Conservation (phyloP, 2,329 filamentous ascomycete species). For the Hawksworthiomyces lignivorus region DNA sequence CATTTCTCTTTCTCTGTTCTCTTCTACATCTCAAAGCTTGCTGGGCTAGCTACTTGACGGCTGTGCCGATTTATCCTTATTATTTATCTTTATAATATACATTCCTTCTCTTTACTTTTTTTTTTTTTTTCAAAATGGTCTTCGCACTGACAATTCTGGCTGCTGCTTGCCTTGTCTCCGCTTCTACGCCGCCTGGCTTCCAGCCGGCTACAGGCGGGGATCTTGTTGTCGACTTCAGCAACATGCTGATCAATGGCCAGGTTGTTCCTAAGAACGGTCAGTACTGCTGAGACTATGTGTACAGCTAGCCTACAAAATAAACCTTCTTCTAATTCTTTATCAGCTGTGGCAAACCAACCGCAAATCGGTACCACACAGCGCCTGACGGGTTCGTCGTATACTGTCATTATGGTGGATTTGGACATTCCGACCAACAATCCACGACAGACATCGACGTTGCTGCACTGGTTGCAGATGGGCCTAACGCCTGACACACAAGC, state of each 20-base stretch:
- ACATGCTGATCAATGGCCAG: slow-evolving; percentile 28
- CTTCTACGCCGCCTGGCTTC: slow-evolving; percentile 34
- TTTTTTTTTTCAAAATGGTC: slow-evolving; percentile 7
- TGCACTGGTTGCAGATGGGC: slow-evolving; percentile 37
- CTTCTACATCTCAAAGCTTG: slow-evolving; percentile 6
- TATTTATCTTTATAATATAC: background rate
- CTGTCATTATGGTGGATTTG: slow-evolving; percentile 36
- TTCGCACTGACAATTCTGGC: slow-evolving; percentile 21
- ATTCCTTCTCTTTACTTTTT: background rate
- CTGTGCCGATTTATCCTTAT: slow-evolving; percentile 2
- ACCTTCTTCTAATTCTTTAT: too few relatives aligned
- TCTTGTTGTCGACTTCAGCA: slow-evolving; percentile 33
- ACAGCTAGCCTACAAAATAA: too few relatives aligned
- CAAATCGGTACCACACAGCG: slow-evolving; percentile 22
- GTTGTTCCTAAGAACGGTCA: slow-evolving; percentile 30
- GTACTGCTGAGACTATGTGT: too few relatives aligned
- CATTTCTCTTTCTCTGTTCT: background rate
- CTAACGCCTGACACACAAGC: slow-evolving; percentile 23
- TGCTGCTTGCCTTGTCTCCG: slow-evolving; percentile 18
- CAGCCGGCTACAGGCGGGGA: slow-evolving; percentile 27
- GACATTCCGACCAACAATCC: slow-evolving; percentile 37
- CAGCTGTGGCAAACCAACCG: slow-evolving; percentile 10
- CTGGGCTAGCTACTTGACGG: slow-evolving; percentile 10
- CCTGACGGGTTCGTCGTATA: slow-evolving; percentile 33
- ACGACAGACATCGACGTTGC: slow-evolving; percentile 28